Base-by-base conservation (phyloP, 306 rosid genomes). In the Alnus glutinosa region DNA sequence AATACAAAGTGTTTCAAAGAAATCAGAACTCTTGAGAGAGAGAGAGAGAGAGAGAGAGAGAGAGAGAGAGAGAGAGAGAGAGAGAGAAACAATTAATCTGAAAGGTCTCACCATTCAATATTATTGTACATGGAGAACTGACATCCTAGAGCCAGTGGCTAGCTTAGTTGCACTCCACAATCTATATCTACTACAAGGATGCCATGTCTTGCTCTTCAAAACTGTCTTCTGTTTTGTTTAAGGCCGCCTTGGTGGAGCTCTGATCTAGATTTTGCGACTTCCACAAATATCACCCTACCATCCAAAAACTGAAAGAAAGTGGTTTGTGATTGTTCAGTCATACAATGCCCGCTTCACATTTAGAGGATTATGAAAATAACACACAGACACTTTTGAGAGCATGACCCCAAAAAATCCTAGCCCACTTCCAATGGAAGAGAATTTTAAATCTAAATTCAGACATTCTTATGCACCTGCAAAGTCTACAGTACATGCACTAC, bases 281-380 rank as follows among this genome's bases (percentile, higher is more conserved):
- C 98, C 81, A 91, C 98, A 87, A 95, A 95, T 75, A 95, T 92
- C 39, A 92, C 98, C 79, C 97, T 91, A 46, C 97, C 98, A 83
- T 94, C 97, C 88, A 92, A 75, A 81, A 94, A 94, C 98, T 94
- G 87, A 82, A 76, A 70, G 77, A 73, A 64, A 30, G 34, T 5
- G 18, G 48, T 79, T 47, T 62, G 58, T 59, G 81, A 72, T 69
- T 74, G 74, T 72, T 50, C 78, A 82, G 85, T 72, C n/a, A 55
- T 78, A 28, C 70, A 51, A 18, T 32, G 71, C 68, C 10, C 50
- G 23, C 30, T 73, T 49, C 12, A 57, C 11, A 64, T 19, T 59
- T 36, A 55, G 18, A 36, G 59, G 57, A 59, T 19, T 42, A 52
- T 36, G 36, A 55, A 55, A 73, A 48, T 50, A 62, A n/a, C 66